phyloP scores from a whole-genome alignment of 2,329 filamentous ascomycete species.

The Pseudogymnoascus sp. region DNA sequence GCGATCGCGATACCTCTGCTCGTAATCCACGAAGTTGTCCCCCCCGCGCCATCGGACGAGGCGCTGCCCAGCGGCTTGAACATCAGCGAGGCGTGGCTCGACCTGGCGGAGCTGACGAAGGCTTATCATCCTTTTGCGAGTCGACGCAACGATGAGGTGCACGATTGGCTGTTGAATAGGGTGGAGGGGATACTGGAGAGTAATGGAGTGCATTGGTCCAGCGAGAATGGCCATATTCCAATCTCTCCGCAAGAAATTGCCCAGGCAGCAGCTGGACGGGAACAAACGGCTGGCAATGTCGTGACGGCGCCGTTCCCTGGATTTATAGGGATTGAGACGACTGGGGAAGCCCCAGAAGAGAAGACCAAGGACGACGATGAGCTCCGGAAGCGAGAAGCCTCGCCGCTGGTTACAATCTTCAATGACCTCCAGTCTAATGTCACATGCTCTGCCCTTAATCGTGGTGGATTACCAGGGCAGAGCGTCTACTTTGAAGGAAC shows the following conservation, averaged over 20 bases:
- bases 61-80: constrained; percentile 58
- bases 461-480: constrained; percentile 24
- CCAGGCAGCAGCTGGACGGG: not conserved
- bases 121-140: constrained; percentile 86
- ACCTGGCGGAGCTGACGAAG: constrained; percentile 66
- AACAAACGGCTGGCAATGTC: not conserved
- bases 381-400: constrained; percentile 6
- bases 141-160: constrained; percentile 69
- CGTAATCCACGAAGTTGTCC: constrained; percentile 67
- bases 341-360: not conserved
- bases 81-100: constrained; percentile 76
- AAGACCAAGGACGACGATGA: not conserved
- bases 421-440: constrained; percentile 74
- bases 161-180: constrained; percentile 64
- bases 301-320: not conserved
- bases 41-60: constrained; percentile 50
- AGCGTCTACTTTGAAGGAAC: constrained; percentile 83
- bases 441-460: constrained; percentile 48
- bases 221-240: constrained; percentile 26
- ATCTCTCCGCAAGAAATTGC: not conserved
- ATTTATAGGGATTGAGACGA: not conserved
- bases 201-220: constrained; percentile 45
- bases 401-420: constrained; percentile 55
- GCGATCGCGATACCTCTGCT: constrained; percentile 66
- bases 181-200: constrained; percentile 60